A percentile compares a stretch with the other conserved stretches of the same genome.
These are phyloP conservation scores for Citrus hindsii DNA, from an alignment of 345 rosid species.

Conservation along the genomic window DNA sequence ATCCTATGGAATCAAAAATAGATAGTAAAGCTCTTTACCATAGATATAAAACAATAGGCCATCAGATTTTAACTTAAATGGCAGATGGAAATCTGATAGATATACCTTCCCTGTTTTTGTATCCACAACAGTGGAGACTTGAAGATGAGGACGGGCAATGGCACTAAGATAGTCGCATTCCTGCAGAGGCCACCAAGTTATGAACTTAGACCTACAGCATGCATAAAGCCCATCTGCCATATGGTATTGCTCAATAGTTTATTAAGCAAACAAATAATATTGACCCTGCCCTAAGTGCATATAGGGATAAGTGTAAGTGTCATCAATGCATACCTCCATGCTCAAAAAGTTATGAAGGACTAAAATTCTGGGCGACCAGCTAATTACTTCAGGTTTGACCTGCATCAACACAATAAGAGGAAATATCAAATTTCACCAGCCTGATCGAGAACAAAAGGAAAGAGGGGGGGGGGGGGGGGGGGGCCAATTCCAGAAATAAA, in stretches of 20 bases:
- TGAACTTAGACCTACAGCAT: not conserved
- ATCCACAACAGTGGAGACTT: slow-evolving; percentile 84
- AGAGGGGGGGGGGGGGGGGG: too few relatives aligned
- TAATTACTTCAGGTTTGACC: slow-evolving; percentile 92
- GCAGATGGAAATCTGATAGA: slow-evolving; percentile 2
- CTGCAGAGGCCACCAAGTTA: slow-evolving; percentile 37
- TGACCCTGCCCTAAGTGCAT: not conserved
- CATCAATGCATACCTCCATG: slow-evolving; percentile 59
- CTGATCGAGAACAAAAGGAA: not conserved
- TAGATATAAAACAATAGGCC: not conserved
- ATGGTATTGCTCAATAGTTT: slow-evolving; percentile 10
- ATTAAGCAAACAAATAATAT: not conserved
- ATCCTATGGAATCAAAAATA: not conserved
- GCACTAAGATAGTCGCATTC: slow-evolving; percentile 94
- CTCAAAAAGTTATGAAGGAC: slow-evolving; percentile 86
- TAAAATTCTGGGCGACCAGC: slow-evolving; percentile 91
- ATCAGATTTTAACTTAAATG: not conserved
- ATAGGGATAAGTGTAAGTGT: not conserved
- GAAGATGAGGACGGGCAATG: slow-evolving; percentile 78
- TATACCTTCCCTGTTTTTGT: slow-evolving; percentile 84
- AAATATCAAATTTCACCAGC: not conserved
- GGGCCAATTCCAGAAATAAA: not conserved
- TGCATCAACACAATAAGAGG: slow-evolving; percentile 31
- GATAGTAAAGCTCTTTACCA: not conserved
- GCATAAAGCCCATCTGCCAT: not conserved